Evolutionary conservation across 768 basidiomycete species (phyloP).

Genomic region (Hirschioporus abietinus): DNA sequence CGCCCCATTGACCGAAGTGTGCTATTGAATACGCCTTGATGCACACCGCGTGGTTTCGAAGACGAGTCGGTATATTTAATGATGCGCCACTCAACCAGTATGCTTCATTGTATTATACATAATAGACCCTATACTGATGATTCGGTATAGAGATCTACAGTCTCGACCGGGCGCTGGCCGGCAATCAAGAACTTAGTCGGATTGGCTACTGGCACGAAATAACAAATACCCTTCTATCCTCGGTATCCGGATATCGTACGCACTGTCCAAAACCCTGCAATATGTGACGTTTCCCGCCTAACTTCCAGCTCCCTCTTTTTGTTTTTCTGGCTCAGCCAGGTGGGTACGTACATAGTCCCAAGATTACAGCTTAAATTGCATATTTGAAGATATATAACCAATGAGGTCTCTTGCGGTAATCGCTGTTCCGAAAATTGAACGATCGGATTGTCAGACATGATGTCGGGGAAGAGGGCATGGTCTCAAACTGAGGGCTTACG

Average conservation of each 20-base stretch:
- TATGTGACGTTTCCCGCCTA: neutral
- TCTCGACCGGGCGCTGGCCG: constrained; percentile 1
- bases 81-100: neutral
- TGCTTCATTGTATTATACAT: neutral
- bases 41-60: neutral
- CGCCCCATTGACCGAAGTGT: neutral
- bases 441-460: neutral
- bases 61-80: neutral
- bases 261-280: neutral
- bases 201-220: neutral
- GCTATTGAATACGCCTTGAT: neutral
- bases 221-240: neutral
- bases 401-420: neutral
- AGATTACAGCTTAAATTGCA: too few species aligned
- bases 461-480: neutral
- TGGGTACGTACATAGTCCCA: neutral
- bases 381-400: too few species aligned
- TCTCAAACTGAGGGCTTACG: neutral
- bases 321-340: neutral
- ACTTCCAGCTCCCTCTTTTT: neutral
- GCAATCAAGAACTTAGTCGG: neutral
- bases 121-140: neutral
- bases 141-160: neutral
- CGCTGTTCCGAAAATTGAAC: neutral
- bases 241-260: neutral